Base-by-base conservation (phyloP, 2,329 filamentous ascomycete genomes). In the Paramyrothecium roridum region DNA sequence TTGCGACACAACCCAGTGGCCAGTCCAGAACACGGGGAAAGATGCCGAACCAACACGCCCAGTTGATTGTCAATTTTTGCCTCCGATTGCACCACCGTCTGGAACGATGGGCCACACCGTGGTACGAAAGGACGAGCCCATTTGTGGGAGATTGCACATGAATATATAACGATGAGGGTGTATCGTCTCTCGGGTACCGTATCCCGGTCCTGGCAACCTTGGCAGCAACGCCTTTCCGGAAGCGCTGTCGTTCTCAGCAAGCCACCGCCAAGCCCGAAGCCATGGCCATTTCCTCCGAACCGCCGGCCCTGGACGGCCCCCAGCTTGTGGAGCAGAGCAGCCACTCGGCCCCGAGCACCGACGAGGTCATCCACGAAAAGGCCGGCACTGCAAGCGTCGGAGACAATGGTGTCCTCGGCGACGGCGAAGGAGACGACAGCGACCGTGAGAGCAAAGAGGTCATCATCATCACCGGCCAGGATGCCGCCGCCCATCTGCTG, bases 381-480 rank as follows among this genome's bases (percentile, higher is more conserved):
- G 51, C 54, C 49, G 13, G 53, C 11, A 59, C 46, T 20, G 21
- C 26, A 55, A 26, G 48, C 53, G 7, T 55, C 53, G 12, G 4
- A 16, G 37, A 17, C 37, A 43, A 19, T 7, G 37, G 7, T 13
- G 46, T 20, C 8, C 6, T 23, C 6, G 12, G 20, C 26, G 61
- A 61, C 33, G 57, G 58, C n/a, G 58, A 53, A 50, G 62, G 63
- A 23, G 55, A 67, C 2, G 68, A 70, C 1, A 70, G 67, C 33
- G 70, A 74, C 50, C 57, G 59, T 23, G 62, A 52, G 33, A 67
- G 65, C 54, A 72, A 76, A 22, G 69, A 79, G 22, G 68, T 61
- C 16, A 75, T 83, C 59, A 83, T 84, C 53, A 54, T 79, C 57
- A 82, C 78, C 0, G 81, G 80, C 52, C 66, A 73, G 8, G 81